A percentile compares a stretch with the other conserved stretches of the same genome.
These are phyloP conservation scores for Gossypium stocksii DNA, from an alignment of 345 rosid species.

Conservation along the genomic window DNA sequence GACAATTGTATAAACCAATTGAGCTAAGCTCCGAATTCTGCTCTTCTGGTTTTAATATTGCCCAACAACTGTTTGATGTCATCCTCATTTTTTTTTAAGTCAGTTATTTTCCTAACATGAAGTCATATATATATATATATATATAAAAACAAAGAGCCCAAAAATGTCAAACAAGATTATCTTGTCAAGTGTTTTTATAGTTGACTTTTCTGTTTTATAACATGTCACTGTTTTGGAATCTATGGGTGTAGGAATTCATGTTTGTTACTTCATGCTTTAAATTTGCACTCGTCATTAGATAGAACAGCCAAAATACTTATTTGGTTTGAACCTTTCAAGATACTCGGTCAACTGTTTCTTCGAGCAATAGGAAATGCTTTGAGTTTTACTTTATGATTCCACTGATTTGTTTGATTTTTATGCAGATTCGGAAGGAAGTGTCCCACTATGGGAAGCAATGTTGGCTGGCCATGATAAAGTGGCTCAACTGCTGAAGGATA, in stretches of 20 bases:
- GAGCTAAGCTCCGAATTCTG: background rate
- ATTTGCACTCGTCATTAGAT: background rate
- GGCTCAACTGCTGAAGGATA: constrained; percentile 38
- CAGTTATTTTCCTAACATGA: background rate
- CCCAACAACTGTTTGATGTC: background rate
- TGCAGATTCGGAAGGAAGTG: constrained; percentile 67
- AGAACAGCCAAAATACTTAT: background rate
- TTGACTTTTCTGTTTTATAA: background rate
- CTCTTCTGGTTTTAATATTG: background rate
- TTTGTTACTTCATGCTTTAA: background rate
- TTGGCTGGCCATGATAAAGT: constrained; percentile 52
- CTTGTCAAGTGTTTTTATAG: background rate
- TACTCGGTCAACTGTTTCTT: background rate
- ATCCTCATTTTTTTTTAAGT: background rate
- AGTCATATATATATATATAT: background rate
- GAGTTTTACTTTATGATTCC: background rate
- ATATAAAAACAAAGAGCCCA: background rate
- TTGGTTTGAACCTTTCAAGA: background rate
- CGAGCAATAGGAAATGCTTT: background rate
- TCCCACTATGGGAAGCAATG: constrained; percentile 87
- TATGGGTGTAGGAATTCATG: background rate
- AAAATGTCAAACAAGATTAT: background rate
- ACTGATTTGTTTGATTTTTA: background rate
- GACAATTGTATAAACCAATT: background rate
- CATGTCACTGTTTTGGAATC: background rate